Conservation (phyloP, 2,329 filamentous ascomycete genomes). For the Paramyrothecium sp. region DNA sequence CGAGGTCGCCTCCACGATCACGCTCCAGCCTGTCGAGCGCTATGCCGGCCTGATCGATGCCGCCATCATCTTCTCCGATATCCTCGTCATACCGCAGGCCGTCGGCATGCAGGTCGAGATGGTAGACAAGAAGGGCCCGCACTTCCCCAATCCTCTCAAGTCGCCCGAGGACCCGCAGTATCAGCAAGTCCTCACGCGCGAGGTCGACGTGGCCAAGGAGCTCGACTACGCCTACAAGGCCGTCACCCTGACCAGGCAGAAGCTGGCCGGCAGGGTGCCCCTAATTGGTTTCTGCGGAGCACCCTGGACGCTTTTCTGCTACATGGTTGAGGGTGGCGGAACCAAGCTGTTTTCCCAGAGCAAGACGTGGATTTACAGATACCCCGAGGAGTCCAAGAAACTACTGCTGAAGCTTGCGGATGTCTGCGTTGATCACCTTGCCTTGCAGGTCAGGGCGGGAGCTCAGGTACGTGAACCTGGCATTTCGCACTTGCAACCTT, state of each 20-base stretch:
- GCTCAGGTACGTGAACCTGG: constrained; percentile 63
- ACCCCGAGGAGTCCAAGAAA: constrained; percentile 75
- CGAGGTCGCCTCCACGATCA: constrained; percentile 89
- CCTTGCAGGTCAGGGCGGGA: constrained; percentile 86
- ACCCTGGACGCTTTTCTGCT: constrained; percentile 95
- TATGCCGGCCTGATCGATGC: constrained; percentile 89
- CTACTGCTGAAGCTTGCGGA: constrained; percentile 90
- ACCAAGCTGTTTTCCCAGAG: constrained; percentile 91
- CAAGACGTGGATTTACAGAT: constrained; percentile 96
- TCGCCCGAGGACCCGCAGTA: constrained; percentile 84
- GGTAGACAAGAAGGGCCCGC: constrained; percentile 94
- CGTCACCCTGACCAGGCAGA: constrained; percentile 85
- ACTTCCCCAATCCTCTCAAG: constrained; percentile 83
- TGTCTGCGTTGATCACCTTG: constrained; percentile 91
- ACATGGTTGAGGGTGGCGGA: constrained; percentile 98
- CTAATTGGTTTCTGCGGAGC: constrained; percentile 96
- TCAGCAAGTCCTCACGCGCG: constrained; percentile 67
- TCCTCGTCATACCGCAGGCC: constrained; percentile 94
- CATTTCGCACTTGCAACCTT: background rate
- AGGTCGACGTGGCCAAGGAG: constrained; percentile 82
- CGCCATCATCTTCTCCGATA: constrained; percentile 98
- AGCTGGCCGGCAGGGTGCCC: constrained; percentile 84
- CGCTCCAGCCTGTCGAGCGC: constrained; percentile 90
- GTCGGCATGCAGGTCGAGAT: constrained; percentile 99
- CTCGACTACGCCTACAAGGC: constrained; percentile 95